Evolutionary conservation across 495 filamentous ascomycete genomes (phyloP).

Genomic region (Hypoxylon crocopeplum): DNA sequence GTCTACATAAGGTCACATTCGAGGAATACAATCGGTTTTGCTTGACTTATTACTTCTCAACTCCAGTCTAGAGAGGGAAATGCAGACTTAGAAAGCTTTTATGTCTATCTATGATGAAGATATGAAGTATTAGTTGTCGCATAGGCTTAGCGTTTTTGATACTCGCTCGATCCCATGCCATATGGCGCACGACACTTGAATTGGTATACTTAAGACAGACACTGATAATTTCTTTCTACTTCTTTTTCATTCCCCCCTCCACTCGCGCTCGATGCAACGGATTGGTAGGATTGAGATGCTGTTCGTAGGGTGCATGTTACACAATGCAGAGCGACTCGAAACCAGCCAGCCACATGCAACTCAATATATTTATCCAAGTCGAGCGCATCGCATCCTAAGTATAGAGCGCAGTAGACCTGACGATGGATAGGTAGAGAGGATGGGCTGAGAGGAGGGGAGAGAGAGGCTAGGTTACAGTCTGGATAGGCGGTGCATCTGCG

Average conservation of each 20-base stretch:
- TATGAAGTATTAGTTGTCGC: no score
- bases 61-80: neutral
- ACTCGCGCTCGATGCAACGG: slow-evolving; percentile 8
- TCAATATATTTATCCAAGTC: slow-evolving; percentile 8
- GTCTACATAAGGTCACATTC: no score
- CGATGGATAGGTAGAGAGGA: neutral
- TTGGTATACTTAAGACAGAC: no score
- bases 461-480: slow-evolving; percentile 10
- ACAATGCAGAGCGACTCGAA: slow-evolving; percentile 34
- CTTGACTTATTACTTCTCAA: slow-evolving; percentile 1
- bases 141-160: no score
- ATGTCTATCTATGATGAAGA: no score
- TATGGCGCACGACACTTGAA: no score
- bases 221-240: slow-evolving; percentile 1
- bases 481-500: slow-evolving; percentile 16
- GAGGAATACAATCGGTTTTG: neutral
- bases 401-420: slow-evolving; percentile 3
- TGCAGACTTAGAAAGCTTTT: no score
- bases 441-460: no score
- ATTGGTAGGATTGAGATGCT: slow-evolving; percentile 20
- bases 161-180: no score
- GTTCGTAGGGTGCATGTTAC: slow-evolving; percentile 24
- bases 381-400: neutral
- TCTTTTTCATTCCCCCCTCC: slow-evolving; percentile 21
- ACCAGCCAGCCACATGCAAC: slow-evolving; percentile 22